phyloP scores from a whole-genome alignment of 1,284 basidiomycete species.

The Papiliotrema flavescens region DNA sequence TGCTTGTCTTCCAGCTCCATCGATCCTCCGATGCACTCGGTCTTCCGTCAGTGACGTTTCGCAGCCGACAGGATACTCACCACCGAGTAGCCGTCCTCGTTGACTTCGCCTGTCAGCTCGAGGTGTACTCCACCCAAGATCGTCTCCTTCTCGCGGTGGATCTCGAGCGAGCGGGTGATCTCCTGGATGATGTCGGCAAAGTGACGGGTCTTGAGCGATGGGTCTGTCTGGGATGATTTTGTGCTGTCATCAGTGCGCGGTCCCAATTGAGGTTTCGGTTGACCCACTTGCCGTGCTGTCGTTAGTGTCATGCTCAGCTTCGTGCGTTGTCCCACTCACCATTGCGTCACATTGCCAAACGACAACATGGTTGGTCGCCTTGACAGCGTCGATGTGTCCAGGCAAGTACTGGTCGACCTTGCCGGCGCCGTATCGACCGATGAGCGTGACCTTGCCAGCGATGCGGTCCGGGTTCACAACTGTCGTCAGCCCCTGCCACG shows the following conservation, averaged over 20 bases:
- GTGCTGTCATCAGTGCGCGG: slow-evolving; percentile 58
- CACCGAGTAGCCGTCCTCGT: slow-evolving; percentile 88
- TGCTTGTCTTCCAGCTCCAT: slow-evolving; percentile 57
- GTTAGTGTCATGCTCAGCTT: not conserved
- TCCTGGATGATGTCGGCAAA: slow-evolving; percentile 90
- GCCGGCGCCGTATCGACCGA: slow-evolving; percentile 85
- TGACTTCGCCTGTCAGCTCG: slow-evolving; percentile 93
- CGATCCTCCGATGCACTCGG: slow-evolving; percentile 58
- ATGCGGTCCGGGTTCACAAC: slow-evolving; percentile 85
- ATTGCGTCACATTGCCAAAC: slow-evolving; percentile 96
- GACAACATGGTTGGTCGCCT: slow-evolving; percentile 75
- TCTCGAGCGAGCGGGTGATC: slow-evolving; percentile 73
- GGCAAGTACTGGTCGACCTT: slow-evolving; percentile 78
- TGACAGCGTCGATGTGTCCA: slow-evolving; percentile 78
- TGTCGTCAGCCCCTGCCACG: not conserved
- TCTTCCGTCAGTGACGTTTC: slow-evolving; percentile 25
- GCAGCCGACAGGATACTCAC: slow-evolving; percentile 17
- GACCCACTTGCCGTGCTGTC: slow-evolving; percentile 35
- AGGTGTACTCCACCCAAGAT: slow-evolving; percentile 91
- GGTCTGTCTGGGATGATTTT: slow-evolving; percentile 63
- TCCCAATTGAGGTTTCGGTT: not conserved
- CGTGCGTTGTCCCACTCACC: slow-evolving; percentile 46
- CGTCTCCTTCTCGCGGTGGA: slow-evolving; percentile 69
- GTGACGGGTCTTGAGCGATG: slow-evolving; percentile 73
- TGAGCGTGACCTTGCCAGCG: slow-evolving; percentile 78